Evolutionary conservation across 2,329 filamentous ascomycete species (phyloP), one percentile per base, ranked within the genome.

Genomic region (Nigrospora oryzae): DNA sequence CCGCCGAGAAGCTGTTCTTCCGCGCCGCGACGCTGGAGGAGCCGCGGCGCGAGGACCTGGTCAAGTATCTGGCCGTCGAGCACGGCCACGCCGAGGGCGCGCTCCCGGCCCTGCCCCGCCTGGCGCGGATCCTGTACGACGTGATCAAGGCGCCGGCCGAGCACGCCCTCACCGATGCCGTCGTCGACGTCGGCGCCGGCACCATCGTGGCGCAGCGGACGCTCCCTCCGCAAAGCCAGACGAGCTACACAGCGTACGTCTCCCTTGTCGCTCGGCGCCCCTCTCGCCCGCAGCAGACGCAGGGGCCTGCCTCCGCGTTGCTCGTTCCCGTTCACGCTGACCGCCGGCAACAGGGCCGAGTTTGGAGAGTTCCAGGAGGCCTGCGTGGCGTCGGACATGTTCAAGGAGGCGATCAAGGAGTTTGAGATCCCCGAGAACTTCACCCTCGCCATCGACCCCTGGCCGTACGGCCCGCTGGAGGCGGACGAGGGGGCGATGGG

Each of bases 381-480:
- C 10, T 71, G 69, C 47, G 41, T 69, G 12, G 56, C 63, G 5
- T 74, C 71, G 0, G 60, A 66, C 1, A 53, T 71, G 36, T 75
- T 74, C 56, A 63, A 69, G 48, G 59, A 69, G 13, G 71, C 71
- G 43, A 59, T 75, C 55, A 57, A 66, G 17, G 69, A 74, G 51
- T 70, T 75, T 43, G 52, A 56, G 4, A 56, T 76, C 12, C 71
- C 72, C 5, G 63, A 69, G 28, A 65, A 66, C 51, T 70, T 71
- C 42, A 50, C 55, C 33, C 55, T 72, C 42, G 63, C 61, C 13
- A 70, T 73, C 50, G 70, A 74, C 77, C 49, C 76, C 0, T 89
- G 84, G 85, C 86, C 86, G 34, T 89, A 88, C 50, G 71, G 71
- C 7, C 67, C 67, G 3, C 58, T 62, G 1, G 66, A 69, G 45